Percentiles rank a stretch among this genome's conserved stretches.
phyloP scores from a whole-genome alignment of 495 filamentous ascomycete species.

The Neurospora hispaniola region DNA sequence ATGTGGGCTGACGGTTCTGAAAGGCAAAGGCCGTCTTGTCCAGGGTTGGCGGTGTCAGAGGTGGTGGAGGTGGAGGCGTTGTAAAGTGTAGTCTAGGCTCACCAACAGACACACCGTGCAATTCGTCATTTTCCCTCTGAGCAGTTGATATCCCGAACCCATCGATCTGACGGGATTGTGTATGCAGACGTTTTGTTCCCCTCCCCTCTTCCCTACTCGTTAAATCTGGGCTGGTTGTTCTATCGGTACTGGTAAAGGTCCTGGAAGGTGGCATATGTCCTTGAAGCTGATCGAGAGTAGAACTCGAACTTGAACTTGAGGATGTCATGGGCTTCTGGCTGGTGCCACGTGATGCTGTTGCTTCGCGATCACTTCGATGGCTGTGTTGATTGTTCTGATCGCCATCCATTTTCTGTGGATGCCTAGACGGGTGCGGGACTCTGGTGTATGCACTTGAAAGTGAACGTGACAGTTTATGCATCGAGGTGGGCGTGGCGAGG shows the following conservation, averaged over 20 bases:
- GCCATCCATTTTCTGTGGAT: conserved; percentile 16
- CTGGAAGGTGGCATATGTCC: background rate
- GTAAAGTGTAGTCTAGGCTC: conserved; percentile 11
- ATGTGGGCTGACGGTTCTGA: conserved; percentile 28
- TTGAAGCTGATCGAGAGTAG: background rate
- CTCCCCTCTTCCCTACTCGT: conserved; percentile 5
- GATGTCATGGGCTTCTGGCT: conserved; percentile 7
- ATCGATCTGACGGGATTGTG: background rate
- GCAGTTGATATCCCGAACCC: background rate
- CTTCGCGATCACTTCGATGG: conserved; percentile 9
- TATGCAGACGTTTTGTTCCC: background rate
- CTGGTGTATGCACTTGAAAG: background rate
- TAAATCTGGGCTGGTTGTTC: background rate
- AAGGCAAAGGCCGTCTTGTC: conserved; percentile 24
- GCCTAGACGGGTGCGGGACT: background rate
- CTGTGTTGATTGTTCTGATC: background rate
- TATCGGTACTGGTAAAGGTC: background rate
- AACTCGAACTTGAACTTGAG: background rate
- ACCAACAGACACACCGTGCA: background rate
- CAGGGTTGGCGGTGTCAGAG: conserved; percentile 29
- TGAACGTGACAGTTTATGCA: background rate
- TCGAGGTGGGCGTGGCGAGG: background rate
- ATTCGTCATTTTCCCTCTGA: background rate
- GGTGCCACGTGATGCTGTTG: conserved; percentile 22
- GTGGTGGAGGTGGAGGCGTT: conserved; percentile 27